These are phyloP conservation scores for Triglochin maritima DNA, from an alignment of 106 monocot species.

Conservation along the genomic window DNA sequence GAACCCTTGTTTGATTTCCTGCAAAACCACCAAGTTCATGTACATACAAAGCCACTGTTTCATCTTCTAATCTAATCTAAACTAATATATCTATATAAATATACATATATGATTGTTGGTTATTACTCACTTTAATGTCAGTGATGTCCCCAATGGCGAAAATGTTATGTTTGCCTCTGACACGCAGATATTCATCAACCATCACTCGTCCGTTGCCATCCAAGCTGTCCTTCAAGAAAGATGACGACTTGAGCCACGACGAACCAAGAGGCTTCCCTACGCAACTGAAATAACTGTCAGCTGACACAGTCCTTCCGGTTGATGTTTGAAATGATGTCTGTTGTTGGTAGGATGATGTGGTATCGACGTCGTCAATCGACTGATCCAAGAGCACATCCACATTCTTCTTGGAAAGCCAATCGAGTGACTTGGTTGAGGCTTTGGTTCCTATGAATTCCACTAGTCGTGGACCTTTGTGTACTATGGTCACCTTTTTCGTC, in stretches of 20 bases:
- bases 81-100: too few relatives aligned
- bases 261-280: conserved; percentile 6
- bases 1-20: conserved; percentile 28
- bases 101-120: too few relatives aligned
- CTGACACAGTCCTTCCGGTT: conserved; percentile 9
- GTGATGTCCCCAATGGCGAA: conserved; percentile 24
- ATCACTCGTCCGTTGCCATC: conserved; percentile 6
- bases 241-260: conserved; percentile 8
- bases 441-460: conserved; percentile 21
- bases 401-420: conserved; percentile 14
- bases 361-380: background rate
- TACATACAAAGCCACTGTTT: too few relatives aligned
- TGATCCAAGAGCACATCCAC: conserved; percentile 22
- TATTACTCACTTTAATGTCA: conserved; percentile 7
- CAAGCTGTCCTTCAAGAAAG: conserved; percentile 12
- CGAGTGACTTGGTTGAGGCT: conserved; percentile 9
- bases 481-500: conserved; percentile 21
- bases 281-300: conserved; percentile 12
- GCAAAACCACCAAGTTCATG: background rate
- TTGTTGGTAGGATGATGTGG: background rate
- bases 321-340: conserved; percentile 9
- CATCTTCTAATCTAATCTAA: too few relatives aligned
- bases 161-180: conserved; percentile 11
- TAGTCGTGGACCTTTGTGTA: conserved; percentile 17
- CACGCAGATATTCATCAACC: conserved; percentile 16